Base-by-base conservation (phyloP, 192 early-diverging fungal genomes). In the Mortierella antarctica region DNA sequence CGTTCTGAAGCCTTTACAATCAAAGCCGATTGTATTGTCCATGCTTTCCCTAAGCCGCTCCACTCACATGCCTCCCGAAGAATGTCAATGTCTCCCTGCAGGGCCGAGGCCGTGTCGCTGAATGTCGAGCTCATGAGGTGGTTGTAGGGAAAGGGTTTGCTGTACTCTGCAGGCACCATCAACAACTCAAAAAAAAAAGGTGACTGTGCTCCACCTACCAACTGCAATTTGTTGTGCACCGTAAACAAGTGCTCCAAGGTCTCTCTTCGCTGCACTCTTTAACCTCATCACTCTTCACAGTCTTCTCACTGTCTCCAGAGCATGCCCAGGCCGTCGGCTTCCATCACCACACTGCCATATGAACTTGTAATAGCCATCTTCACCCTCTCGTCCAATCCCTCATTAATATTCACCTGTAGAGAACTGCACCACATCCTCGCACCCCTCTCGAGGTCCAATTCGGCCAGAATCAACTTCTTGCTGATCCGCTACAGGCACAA, bases 401-500 rank as follows among this genome's bases (percentile, higher is more conserved):
- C 77, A 14, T 60, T 80, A n/a, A 65, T 67, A 14, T 40, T 80
- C 42, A 66, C 67, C 39, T 64, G 70, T 52, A 57, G 60, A 56
- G 55, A 50, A 18, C 65, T 80, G 46, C 62, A 68, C 47, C 58
- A 54, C 11, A 62, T 47, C 5, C 70, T 80, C 41, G 70, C 77
- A 4, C 77, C 70, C 2, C 68, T 72, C 2, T 68, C 77, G 31
- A 80, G 59, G 57, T 72, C 77, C 14, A 51, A 64, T 13, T 64
- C 70, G 2, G 58, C 77, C 45, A 55, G 77, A 39, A 61, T 63
- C 48, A 52, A 72, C 31, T 80, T 80, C 20, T 45, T 80, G 14
- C 63, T 80, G 8, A 47, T 56, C 13, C 69, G 77, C 9, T 80
- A 80, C 55, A 72, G 77, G 39, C 13, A 72, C 41, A 80, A 80